A percentile compares a stretch with the other conserved stretches of the same genome.
Evolutionary conservation across 495 filamentous ascomycete species (phyloP).

Genomic region (Aspergillus ellipticus): DNA sequence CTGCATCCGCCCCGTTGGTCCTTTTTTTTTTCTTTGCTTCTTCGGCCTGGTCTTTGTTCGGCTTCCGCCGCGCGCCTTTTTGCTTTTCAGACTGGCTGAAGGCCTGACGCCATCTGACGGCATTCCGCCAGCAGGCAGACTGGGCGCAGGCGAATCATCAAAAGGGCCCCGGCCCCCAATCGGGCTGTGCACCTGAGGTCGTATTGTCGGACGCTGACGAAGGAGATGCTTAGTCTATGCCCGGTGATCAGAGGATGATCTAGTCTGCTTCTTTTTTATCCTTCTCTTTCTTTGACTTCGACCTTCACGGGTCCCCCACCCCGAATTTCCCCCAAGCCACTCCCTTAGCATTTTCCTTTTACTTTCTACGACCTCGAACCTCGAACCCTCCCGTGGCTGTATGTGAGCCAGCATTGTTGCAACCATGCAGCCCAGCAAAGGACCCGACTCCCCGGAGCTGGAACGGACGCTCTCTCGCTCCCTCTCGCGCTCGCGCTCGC

Average conservation of each 20-base stretch:
- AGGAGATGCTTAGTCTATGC: background rate
- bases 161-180: constrained; percentile 10
- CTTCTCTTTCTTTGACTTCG: background rate
- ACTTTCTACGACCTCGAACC: background rate
- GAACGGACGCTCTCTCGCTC: constrained; percentile 34
- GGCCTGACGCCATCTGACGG: constrained; percentile 4
- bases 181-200: constrained; percentile 8
- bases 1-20: background rate
- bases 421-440: constrained; percentile 34
- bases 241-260: constrained; percentile 8
- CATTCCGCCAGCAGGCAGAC: constrained; percentile 1
- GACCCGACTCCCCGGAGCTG: constrained; percentile 32
- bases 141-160: background rate
- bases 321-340: background rate
- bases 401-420: constrained; percentile 6
- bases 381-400: background rate
- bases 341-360: background rate
- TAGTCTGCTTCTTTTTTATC: background rate
- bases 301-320: too few species aligned
- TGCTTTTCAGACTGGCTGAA: background rate
- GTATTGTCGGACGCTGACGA: constrained; percentile 9
- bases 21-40: constrained; percentile 14
- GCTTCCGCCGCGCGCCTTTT: background rate
- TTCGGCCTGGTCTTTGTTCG: constrained; percentile 3
- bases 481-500: constrained; percentile 41